A percentile compares a stretch with the other conserved stretches of the same genome.
Conservation (phyloP, 805 yeast genomes). For the Diddensiella transvaalensis region DNA sequence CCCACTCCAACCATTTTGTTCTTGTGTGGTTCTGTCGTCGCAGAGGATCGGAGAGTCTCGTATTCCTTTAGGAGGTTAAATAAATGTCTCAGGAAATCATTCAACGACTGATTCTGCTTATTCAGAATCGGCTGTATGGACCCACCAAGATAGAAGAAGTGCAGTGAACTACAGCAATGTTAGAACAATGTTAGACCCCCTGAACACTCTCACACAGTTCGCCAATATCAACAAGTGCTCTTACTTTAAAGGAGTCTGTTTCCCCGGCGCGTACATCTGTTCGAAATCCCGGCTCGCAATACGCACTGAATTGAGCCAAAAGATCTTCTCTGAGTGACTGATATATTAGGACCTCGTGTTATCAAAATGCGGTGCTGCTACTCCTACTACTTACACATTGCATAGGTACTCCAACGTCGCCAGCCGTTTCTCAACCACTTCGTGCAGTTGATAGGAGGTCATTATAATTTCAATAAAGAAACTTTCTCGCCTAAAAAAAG, state of each 20-base stretch:
- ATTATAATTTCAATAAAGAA: too few relatives aligned
- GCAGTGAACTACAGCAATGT: constrained; percentile 1
- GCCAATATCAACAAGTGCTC: too few relatives aligned
- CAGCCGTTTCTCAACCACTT: constrained; percentile 24
- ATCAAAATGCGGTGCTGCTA: too few relatives aligned
- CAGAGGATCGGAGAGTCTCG: constrained; percentile 15
- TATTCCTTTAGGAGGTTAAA: constrained; percentile 22
- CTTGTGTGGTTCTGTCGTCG: constrained; percentile 16
- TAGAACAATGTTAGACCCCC: not conserved
- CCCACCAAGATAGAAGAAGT: constrained; percentile 25
- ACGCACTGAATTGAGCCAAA: constrained; percentile 22
- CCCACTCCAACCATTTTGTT: constrained; percentile 24
- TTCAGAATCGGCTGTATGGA: constrained; percentile 18
- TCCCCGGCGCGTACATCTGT: constrained; percentile 9
- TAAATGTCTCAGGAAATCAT: constrained; percentile 18
- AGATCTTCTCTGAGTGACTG: constrained; percentile 20
- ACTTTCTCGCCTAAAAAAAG: too few relatives aligned
- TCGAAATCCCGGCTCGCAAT: constrained; percentile 18
- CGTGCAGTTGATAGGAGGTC: constrained; percentile 4
- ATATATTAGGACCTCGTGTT: too few relatives aligned
- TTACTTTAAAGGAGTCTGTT: not conserved
- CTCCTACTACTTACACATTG: constrained; percentile 24
- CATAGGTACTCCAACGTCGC: constrained; percentile 25
- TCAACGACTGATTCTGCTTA: constrained; percentile 10
- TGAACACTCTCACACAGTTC: too few relatives aligned